Evolutionary conservation across 345 rosid genomes (phyloP).

Genomic region (Gossypium raimondii): DNA sequence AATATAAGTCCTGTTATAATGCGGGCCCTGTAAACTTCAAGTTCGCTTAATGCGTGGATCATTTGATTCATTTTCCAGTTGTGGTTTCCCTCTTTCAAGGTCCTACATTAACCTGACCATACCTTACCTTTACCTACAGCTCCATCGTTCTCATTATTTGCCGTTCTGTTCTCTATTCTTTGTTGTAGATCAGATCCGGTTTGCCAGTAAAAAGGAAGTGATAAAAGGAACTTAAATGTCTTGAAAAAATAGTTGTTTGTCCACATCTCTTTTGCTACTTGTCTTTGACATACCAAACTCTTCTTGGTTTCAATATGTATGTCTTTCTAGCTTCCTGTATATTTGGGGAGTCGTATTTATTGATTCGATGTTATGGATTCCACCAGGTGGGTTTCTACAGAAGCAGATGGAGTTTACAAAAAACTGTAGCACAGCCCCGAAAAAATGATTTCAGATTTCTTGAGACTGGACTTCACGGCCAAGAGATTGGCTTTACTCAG

Average conservation of each 20-base stretch:
- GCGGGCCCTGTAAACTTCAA: neutral
- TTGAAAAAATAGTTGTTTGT: neutral
- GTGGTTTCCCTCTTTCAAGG: neutral
- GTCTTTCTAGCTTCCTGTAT: neutral
- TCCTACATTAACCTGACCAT: too few relatives aligned
- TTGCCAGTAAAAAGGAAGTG: neutral
- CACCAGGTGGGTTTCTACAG: slow-evolving; percentile 40
- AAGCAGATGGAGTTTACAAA: slow-evolving; percentile 33
- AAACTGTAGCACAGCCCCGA: slow-evolving; percentile 21
- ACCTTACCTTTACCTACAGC: too few relatives aligned
- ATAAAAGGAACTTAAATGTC: neutral
- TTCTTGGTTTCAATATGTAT: neutral
- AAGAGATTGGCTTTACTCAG: neutral
- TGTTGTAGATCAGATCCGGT: neutral
- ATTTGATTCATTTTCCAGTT: neutral
- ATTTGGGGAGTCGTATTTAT: neutral
- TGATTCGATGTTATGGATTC: slow-evolving; percentile 5
- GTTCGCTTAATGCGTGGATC: neutral
- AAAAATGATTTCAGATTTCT: slow-evolving; percentile 27
- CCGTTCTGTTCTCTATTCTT: neutral
- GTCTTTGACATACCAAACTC: neutral
- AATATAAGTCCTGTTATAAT: neutral
- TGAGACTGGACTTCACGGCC: neutral
- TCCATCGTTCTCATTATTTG: neutral
- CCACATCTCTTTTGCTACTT: neutral